Percentiles rank a stretch among this genome's conserved stretches.
Evolutionary conservation across 1,139 yeast genomes (phyloP).

Genomic region (Protomyces lactucae-debilis): DNA sequence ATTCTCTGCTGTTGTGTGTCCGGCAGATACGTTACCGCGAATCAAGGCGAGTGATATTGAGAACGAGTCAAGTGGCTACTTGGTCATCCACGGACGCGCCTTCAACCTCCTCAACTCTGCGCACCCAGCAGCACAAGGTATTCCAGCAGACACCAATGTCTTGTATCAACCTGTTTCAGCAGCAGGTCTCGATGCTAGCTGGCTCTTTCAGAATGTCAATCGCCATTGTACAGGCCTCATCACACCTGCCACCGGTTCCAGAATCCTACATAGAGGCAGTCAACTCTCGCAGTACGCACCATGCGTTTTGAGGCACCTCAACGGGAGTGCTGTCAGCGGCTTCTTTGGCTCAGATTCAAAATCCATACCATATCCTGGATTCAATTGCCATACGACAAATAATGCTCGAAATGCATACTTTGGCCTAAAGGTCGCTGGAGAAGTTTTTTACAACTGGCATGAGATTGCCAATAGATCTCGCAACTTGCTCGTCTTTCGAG

Average conservation of each 20-base stretch:
- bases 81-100: constrained; percentile 42
- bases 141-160: constrained; percentile 36
- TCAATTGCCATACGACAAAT: constrained; percentile 83
- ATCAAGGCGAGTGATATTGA: constrained; percentile 48
- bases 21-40: constrained; percentile 38
- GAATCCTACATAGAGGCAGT: constrained; percentile 63
- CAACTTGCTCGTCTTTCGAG: constrained; percentile 79
- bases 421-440: constrained; percentile 57
- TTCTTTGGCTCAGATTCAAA: constrained; percentile 58
- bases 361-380: constrained; percentile 65
- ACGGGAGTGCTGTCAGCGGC: not conserved
- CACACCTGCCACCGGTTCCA: constrained; percentile 61
- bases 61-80: constrained; percentile 45
- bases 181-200: constrained; percentile 63
- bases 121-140: constrained; percentile 42
- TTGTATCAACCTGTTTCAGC: constrained; percentile 43
- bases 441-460: constrained; percentile 86
- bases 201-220: constrained; percentile 89
- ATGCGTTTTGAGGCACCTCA: constrained; percentile 53
- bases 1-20: constrained; percentile 44
- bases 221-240: constrained; percentile 84
- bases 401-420: constrained; percentile 67
- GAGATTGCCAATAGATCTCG: constrained; percentile 67
- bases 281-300: constrained; percentile 93
- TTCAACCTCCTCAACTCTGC: constrained; percentile 43